A percentile compares a stretch with the other conserved stretches of the same genome.
These are phyloP conservation scores for Panaeolus papilionaceus DNA, from an alignment of 768 basidiomycete genomes.

Conservation along the genomic window DNA sequence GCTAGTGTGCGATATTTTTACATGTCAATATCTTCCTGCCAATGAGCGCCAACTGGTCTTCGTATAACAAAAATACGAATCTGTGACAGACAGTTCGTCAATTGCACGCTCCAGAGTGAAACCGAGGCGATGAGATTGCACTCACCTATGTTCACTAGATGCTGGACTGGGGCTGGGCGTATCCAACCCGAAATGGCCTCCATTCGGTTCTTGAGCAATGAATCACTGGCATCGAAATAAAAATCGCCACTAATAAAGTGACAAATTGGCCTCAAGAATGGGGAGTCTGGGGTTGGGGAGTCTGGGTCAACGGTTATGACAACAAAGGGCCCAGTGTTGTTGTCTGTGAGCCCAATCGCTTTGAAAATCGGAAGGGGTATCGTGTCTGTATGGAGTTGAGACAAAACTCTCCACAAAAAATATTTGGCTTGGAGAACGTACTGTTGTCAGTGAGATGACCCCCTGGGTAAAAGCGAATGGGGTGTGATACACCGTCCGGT, in stretches of 20 bases:
- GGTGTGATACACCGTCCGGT: neutral
- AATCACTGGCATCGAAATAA: neutral
- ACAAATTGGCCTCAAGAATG: neutral
- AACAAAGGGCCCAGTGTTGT: slow-evolving; percentile 12
- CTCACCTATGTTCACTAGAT: slow-evolving; percentile 13
- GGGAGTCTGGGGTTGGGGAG: neutral
- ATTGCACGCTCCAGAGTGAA: neutral
- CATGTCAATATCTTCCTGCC: too few relatives aligned
- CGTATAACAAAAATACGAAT: slow-evolving; percentile 17
- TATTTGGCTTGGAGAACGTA: neutral
- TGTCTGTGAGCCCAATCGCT: neutral
- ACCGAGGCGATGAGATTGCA: too few relatives aligned
- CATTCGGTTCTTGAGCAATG: slow-evolving; percentile 10
- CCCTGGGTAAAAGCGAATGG: slow-evolving; percentile 2
- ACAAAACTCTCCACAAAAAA: neutral
- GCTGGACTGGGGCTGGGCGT: neutral
- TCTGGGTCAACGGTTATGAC: slow-evolving; percentile 16
- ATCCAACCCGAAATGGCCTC: slow-evolving; percentile 8
- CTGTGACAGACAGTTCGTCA: neutral
- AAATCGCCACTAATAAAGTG: slow-evolving; percentile 12
- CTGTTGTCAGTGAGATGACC: neutral
- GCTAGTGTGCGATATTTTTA: too few relatives aligned
- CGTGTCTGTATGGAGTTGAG: neutral
- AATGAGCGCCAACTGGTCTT: neutral
- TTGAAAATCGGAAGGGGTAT: slow-evolving; percentile 1